phyloP scores from a whole-genome alignment of 2,329 filamentous ascomycete species.

The Venturia carpophila region DNA sequence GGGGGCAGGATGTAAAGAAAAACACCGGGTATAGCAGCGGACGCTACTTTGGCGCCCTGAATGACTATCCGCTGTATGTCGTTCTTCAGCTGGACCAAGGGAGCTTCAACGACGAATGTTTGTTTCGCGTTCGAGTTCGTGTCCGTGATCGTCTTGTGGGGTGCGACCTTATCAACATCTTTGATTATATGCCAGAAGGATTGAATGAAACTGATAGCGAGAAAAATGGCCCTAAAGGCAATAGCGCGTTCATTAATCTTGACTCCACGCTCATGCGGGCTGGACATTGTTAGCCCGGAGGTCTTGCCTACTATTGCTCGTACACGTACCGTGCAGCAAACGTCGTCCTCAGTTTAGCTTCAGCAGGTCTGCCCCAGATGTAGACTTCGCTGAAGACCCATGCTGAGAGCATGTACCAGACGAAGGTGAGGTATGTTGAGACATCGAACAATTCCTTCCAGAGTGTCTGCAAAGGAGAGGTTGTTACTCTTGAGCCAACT shows the following conservation, averaged over 20 bases:
- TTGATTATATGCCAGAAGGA: slow-evolving; percentile 59
- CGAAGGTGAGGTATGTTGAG: slow-evolving; percentile 59
- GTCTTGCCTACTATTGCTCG: not conserved
- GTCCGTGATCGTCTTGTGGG: not conserved
- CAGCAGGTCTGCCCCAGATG: slow-evolving; percentile 58
- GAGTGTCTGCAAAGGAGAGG: slow-evolving; percentile 59
- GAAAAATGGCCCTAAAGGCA: slow-evolving; percentile 60
- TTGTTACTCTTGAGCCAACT: slow-evolving; percentile 52
- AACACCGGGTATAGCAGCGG: not conserved
- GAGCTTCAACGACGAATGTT: slow-evolving; percentile 22
- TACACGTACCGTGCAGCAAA: slow-evolving; percentile 55
- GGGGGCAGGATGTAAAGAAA: slow-evolving; percentile 1
- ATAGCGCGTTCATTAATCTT: slow-evolving; percentile 80
- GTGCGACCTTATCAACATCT: slow-evolving; percentile 62
- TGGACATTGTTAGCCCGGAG: slow-evolving; percentile 21
- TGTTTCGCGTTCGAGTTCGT: slow-evolving; percentile 24
- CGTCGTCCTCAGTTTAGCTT: slow-evolving; percentile 62
- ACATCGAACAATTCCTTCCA: slow-evolving; percentile 49
- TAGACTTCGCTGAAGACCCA: slow-evolving; percentile 75
- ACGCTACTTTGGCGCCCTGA: slow-evolving; percentile 24
- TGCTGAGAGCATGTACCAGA: slow-evolving; percentile 71
- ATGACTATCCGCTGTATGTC: slow-evolving; percentile 25
- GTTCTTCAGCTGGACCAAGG: slow-evolving; percentile 15
- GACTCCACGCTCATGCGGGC: slow-evolving; percentile 53
- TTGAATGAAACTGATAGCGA: slow-evolving; percentile 62